phyloP scores from a whole-genome alignment of 2,329 filamentous ascomycete species.

The Epicoccum nigrum region DNA sequence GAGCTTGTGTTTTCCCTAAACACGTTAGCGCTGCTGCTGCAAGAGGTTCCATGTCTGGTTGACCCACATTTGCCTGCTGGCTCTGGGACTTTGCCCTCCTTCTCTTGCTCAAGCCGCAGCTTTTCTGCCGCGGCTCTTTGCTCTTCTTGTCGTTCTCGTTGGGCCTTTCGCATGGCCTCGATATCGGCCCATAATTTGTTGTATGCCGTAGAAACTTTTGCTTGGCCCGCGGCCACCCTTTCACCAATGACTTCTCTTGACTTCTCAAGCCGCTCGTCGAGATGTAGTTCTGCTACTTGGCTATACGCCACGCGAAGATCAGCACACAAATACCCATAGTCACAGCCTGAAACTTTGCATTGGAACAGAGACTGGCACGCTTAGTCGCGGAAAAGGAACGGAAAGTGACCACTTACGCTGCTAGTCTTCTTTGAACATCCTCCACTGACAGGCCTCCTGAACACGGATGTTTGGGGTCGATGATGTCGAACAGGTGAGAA shows the following conservation, averaged over 20 bases:
- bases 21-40: slow-evolving; percentile 3
- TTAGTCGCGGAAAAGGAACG: slow-evolving; percentile 33
- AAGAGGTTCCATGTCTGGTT: background rate
- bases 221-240: slow-evolving; percentile 84
- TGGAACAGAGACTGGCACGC: slow-evolving; percentile 37
- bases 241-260: slow-evolving; percentile 86
- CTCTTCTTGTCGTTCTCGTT: slow-evolving; percentile 68
- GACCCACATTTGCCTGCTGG: slow-evolving; percentile 34
- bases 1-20: slow-evolving; percentile 40
- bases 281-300: slow-evolving; percentile 90
- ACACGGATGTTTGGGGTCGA: slow-evolving; percentile 90
- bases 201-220: slow-evolving; percentile 86
- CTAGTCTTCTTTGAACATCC: slow-evolving; percentile 87
- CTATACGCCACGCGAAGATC: slow-evolving; percentile 46
- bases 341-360: slow-evolving; percentile 37
- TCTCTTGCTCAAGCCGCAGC: slow-evolving; percentile 20
- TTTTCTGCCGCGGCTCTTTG: slow-evolving; percentile 49
- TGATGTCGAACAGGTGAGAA: slow-evolving; percentile 89
- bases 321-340: slow-evolving; percentile 43
- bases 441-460: slow-evolving; percentile 92
- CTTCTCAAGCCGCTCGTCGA: slow-evolving; percentile 86
- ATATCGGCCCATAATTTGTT: slow-evolving; percentile 91
- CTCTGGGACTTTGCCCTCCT: slow-evolving; percentile 24
- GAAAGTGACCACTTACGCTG: slow-evolving; percentile 58
- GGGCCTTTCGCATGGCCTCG: slow-evolving; percentile 77